These are phyloP conservation scores for Rhododendron ferrugineum DNA, from an alignment of 148 eudicot genomes.

Conservation along the genomic window DNA sequence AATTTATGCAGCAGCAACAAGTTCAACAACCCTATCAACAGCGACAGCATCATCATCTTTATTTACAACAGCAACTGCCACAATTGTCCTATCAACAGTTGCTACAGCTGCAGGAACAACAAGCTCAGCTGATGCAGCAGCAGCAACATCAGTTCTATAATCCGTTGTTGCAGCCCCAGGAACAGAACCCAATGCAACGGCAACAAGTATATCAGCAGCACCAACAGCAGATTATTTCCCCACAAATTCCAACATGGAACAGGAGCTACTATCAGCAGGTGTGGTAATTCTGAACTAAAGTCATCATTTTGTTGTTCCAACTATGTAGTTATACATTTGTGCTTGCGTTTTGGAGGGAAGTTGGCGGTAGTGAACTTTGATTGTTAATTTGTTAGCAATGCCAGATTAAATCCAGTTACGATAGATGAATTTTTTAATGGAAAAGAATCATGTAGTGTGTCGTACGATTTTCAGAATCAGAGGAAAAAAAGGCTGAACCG, in stretches of 20 bases:
- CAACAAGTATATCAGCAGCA: not conserved
- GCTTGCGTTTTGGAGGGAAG: not conserved
- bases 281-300: not conserved
- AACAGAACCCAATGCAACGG: constrained; percentile 18
- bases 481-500: not conserved
- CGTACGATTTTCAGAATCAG: not conserved
- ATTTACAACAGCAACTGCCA: constrained; percentile 33
- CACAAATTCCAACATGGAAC: constrained; percentile 13
- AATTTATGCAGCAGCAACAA: constrained; percentile 24
- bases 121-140: constrained; percentile 3
- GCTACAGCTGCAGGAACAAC: constrained; percentile 5
- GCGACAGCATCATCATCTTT: constrained; percentile 28
- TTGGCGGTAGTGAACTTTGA: not conserved
- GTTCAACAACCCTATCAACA: constrained; percentile 26
- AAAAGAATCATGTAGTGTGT: not conserved
- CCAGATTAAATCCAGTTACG: not conserved
- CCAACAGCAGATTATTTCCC: constrained; percentile 14
- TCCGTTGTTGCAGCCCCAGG: constrained; percentile 5
- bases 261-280: constrained; percentile 32
- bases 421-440: not conserved
- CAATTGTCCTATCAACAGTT: constrained; percentile 17
- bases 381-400: not conserved
- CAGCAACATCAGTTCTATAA: constrained; percentile 9
- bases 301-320: not conserved
- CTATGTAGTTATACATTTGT: not conserved